phyloP scores from a whole-genome alignment of 1,139 yeast genomes.

The Kodamaea arcana region DNA sequence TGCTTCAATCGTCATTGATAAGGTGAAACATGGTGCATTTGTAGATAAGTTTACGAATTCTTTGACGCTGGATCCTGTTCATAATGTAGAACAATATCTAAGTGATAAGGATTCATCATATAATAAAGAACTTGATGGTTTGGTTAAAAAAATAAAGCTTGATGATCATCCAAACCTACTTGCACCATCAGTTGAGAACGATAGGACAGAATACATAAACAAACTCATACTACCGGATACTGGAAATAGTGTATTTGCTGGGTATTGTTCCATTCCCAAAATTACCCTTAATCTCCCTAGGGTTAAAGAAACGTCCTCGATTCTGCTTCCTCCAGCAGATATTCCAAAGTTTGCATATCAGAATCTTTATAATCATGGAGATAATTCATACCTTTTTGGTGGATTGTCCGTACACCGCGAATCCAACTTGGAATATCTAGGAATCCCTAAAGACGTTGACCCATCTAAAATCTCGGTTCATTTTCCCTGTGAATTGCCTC shows the following conservation, averaged over 20 bases:
- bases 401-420: constrained; percentile 25
- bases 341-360: constrained; percentile 32
- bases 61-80: no score
- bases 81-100: not conserved
- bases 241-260: constrained; percentile 24
- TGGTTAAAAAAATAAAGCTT: no score
- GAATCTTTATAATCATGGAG: constrained; percentile 31
- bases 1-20: constrained; percentile 25
- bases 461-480: constrained; percentile 32
- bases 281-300: constrained; percentile 23
- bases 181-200: no score
- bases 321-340: constrained; percentile 6
- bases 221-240: constrained; percentile 13
- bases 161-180: no score
- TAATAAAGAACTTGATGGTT: no score
- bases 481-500: constrained; percentile 40
- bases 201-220: no score
- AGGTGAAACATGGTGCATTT: constrained; percentile 17
- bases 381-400: constrained; percentile 35
- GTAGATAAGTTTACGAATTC: not conserved
- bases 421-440: constrained; percentile 25
- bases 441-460: constrained; percentile 32
- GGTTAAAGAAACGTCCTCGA: constrained; percentile 1
- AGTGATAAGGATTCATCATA: constrained; percentile 10
- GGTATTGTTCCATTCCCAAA: constrained; percentile 29